A percentile compares a stretch with the other conserved stretches of the same genome.
Conservation (phyloP, 352 stramenopile species). For the Sclerospora graminicola region DNA sequence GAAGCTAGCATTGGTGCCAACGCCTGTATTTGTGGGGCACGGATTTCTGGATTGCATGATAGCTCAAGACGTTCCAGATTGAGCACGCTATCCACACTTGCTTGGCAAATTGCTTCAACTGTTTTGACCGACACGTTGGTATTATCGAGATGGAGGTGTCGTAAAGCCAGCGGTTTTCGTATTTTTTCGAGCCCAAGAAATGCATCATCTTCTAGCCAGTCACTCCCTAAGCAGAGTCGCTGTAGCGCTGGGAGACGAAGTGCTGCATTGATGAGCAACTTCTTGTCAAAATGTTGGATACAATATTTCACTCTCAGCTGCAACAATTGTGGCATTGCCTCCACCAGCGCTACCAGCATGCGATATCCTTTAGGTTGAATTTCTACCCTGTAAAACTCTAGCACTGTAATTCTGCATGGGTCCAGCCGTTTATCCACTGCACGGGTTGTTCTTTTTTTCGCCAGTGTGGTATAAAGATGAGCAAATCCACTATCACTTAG, state of each 20-base stretch:
- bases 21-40: slow-evolving; percentile 44
- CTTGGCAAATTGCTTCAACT: slow-evolving; percentile 29
- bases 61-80: slow-evolving; percentile 47
- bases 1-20: slow-evolving; percentile 54
- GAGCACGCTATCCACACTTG: slow-evolving; percentile 37
- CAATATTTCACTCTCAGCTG: slow-evolving; percentile 48
- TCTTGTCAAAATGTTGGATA: slow-evolving; percentile 53
- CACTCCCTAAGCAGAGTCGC: slow-evolving; percentile 58
- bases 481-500: slow-evolving; percentile 33
- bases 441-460: neutral
- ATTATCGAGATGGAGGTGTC: slow-evolving; percentile 37
- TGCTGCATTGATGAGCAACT: slow-evolving; percentile 30
- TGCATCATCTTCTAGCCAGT: slow-evolving; percentile 59
- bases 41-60: slow-evolving; percentile 51
- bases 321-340: slow-evolving; percentile 20
- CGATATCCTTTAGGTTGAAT: slow-evolving; percentile 32
- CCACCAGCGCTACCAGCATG: slow-evolving; percentile 35
- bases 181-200: slow-evolving; percentile 25
- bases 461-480: slow-evolving; percentile 27
- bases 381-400: slow-evolving; percentile 67
- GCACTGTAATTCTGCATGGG: slow-evolving; percentile 17
- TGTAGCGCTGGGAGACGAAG: slow-evolving; percentile 26
- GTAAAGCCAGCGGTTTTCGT: slow-evolving; percentile 19
- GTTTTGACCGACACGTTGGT: slow-evolving; percentile 47
- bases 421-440: slow-evolving; percentile 8